Base-by-base conservation (phyloP, 2,329 filamentous ascomycete species). In the Sclerotinia trifoliorum region DNA sequence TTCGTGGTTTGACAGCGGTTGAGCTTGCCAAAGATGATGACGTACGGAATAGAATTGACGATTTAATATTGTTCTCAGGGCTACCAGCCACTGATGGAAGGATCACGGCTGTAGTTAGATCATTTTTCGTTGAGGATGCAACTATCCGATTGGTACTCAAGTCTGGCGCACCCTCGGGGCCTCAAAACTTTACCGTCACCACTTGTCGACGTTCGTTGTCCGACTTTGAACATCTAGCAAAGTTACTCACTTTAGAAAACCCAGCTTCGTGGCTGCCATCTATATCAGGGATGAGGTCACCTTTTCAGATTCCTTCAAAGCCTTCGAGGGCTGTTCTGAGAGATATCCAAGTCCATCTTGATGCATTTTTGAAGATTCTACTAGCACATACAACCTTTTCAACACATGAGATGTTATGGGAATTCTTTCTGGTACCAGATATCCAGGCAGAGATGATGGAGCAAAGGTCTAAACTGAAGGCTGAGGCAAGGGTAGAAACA, bases 21-120 rank as follows among this genome's bases (percentile, higher is more conserved):
- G 95, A 99, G 79, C 84, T 99, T 58, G 95, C 96, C 62, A 99
- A 99, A 78, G 96, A 99, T 75, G 95, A 99, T 77, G 95, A 99
- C 73, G 92, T 99, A 35, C 88, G 95, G 51, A 99, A 98, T 80
- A 90, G 92, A 74, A 97, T 99, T 71, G 95, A 99, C 77, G 95
- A 99, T 78, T 83, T 99, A 71, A 90, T 94, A 1, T 81, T 99
- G 13, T 90, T 99, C 72, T 91, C 91, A 26, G 88, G 89, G 77
- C 83, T 86, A 1, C 84, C 91, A 6, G 89, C 87, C 15, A 83
- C 85, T 13, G 93, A 96, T 73, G 90, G 90, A 5, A 88, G 94
- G 32, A 94, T 94, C 29, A 98, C 95, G 0, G 93, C 93, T 1
- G 94, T 98, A 0, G 95, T 99, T 0, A 87, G 95, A 68, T 95